A percentile compares a stretch with the other conserved stretches of the same genome.
Evolutionary conservation across 192 early-diverging fungal species (phyloP).

Genomic region (Dissophora ornata): DNA sequence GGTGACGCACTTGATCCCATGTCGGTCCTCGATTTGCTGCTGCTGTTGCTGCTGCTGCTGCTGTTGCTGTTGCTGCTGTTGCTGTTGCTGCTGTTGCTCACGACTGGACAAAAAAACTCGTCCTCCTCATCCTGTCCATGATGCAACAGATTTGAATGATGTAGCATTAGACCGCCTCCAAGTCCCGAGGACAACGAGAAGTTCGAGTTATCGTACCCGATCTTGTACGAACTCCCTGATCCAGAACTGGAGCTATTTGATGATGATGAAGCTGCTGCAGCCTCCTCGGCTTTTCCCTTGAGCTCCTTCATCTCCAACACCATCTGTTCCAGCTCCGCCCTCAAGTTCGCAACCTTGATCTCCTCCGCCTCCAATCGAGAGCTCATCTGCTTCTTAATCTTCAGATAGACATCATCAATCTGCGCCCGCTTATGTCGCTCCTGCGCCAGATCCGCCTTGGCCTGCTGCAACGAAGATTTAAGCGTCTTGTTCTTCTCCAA

Average conservation of each 20-base stretch:
- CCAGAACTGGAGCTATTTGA: not conserved
- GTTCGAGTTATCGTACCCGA: constrained; percentile 44
- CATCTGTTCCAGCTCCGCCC: constrained; percentile 31
- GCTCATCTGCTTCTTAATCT: constrained; percentile 46
- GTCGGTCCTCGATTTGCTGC: not conserved
- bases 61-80: too few species aligned
- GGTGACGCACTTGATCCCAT: not conserved
- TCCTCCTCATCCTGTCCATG: constrained; percentile 13
- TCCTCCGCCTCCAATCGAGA: constrained; percentile 38
- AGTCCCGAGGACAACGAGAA: constrained; percentile 40
- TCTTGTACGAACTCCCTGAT: constrained; percentile 24
- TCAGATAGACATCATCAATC: constrained; percentile 49
- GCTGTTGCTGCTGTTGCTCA: not conserved
- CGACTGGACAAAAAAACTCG: not conserved
- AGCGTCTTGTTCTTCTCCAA: constrained; percentile 45
- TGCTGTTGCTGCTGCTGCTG: too few species aligned
- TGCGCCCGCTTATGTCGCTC: constrained; percentile 37
- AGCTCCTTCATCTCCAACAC: constrained; percentile 30
- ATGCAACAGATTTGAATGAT: constrained; percentile 26
- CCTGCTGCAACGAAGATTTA: constrained; percentile 31
- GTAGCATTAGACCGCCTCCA: constrained; percentile 42
- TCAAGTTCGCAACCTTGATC: constrained; percentile 26
- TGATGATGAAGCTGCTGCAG: not conserved
- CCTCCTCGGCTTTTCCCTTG: not conserved
- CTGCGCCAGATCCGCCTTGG: constrained; percentile 38